Percentiles rank a stretch among this genome's conserved stretches.
Conservation (phyloP, 208 protist species). For the Trypanosoma scelopori region DNA sequence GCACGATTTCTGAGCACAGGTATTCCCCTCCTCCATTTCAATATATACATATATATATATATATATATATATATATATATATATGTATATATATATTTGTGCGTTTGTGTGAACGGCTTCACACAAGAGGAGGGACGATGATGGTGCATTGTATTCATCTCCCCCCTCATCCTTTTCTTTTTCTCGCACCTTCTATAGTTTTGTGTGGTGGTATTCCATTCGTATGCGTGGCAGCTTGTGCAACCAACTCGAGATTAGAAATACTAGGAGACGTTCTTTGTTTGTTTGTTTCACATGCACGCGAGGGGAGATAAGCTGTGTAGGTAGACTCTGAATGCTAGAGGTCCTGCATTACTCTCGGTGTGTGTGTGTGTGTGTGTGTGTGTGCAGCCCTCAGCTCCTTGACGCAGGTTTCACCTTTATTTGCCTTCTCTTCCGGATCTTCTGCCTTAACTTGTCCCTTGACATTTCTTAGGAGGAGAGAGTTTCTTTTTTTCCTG, state of each 20-base stretch:
- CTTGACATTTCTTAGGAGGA: neutral
- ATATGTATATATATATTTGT: slow-evolving; percentile 7
- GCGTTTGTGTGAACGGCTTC: neutral
- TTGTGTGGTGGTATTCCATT: neutral
- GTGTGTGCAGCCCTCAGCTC: too few relatives aligned
- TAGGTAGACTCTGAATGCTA: too few relatives aligned
- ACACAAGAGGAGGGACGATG: too few relatives aligned
- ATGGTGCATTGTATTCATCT: neutral
- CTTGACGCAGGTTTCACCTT: too few relatives aligned
- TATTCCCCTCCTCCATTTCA: slow-evolving; percentile 2
- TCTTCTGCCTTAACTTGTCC: neutral
- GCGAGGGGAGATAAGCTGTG: too few relatives aligned
- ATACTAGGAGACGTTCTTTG: too few relatives aligned
- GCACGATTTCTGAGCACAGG: neutral
- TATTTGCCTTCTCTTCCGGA: neutral
- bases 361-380: too few relatives aligned
- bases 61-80: slow-evolving; percentile 4
- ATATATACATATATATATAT: neutral
- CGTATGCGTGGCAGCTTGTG: neutral
- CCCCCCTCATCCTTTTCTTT: too few relatives aligned
- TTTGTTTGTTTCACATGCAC: too few relatives aligned
- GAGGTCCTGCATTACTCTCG: too few relatives aligned
- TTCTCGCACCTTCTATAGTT: neutral
- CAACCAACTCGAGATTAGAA: neutral
- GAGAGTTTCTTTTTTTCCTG: too few relatives aligned